These are phyloP conservation scores for Tolypocladium guangdongense DNA, from an alignment of 2,329 filamentous ascomycete species.

Conservation along the genomic window DNA sequence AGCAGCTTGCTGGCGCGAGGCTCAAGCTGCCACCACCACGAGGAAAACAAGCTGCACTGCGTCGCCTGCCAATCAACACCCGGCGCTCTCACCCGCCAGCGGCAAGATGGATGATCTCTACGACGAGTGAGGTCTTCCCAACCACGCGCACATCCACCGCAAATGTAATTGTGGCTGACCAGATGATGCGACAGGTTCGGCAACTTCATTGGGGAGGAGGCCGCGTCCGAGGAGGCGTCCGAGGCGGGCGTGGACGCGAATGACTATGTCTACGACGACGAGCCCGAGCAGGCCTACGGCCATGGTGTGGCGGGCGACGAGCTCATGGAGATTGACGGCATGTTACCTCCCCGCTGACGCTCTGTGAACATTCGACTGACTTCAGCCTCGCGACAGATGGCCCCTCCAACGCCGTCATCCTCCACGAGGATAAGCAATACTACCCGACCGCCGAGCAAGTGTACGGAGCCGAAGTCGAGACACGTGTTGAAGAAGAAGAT, in stretches of 20 bases:
- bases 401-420: slow-evolving; percentile 89
- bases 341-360: slow-evolving; percentile 7
- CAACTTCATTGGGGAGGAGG: slow-evolving; percentile 94
- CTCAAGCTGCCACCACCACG: background rate
- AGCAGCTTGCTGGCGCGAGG: slow-evolving; percentile 1
- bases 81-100: slow-evolving; percentile 6
- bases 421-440: slow-evolving; percentile 99
- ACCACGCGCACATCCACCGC: background rate
- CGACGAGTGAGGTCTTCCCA: slow-evolving; percentile 58
- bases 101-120: slow-evolving; percentile 83
- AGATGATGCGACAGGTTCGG: slow-evolving; percentile 56
- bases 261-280: slow-evolving; percentile 75
- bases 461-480: slow-evolving; percentile 90
- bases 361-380: background rate
- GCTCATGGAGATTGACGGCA: slow-evolving; percentile 87
- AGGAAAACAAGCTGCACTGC: slow-evolving; percentile 6
- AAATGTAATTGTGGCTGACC: background rate
- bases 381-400: slow-evolving; percentile 41
- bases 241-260: slow-evolving; percentile 62
- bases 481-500: slow-evolving; percentile 93
- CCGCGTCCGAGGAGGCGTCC: slow-evolving; percentile 74
- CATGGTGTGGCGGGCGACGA: slow-evolving; percentile 52
- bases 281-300: slow-evolving; percentile 52
- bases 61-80: slow-evolving; percentile 11
- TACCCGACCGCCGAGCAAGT: slow-evolving; percentile 96